Conservation (phyloP, 1,284 basidiomycete species). For the Inonotus obliquus region DNA sequence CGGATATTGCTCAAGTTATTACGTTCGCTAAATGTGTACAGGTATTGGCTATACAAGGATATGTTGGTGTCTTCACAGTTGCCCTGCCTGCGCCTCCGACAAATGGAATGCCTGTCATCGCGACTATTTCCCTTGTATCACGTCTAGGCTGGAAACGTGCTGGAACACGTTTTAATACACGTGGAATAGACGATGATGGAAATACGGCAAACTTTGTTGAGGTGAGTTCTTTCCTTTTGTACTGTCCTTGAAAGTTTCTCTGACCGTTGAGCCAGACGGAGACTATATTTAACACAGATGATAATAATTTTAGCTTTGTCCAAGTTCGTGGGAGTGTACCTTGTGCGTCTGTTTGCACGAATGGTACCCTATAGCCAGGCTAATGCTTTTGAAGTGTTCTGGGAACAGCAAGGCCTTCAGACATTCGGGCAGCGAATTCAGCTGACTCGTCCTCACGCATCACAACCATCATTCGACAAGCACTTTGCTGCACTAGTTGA, state of each 20-base stretch:
- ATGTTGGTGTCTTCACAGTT: conserved; percentile 70
- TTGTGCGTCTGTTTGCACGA: conserved; percentile 46
- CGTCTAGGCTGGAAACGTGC: conserved; percentile 93
- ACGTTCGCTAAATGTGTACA: conserved; percentile 28
- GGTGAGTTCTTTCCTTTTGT: conserved; percentile 37
- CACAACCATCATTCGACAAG: conserved; percentile 93
- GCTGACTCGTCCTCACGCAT: conserved; percentile 91
- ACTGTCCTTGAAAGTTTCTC: conserved; percentile 15
- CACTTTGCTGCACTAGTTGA: conserved; percentile 86
- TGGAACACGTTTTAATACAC: conserved; percentile 95
- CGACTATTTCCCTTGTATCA: conserved; percentile 76
- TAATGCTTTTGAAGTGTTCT: conserved; percentile 65
- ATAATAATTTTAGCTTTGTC: conserved; percentile 83
- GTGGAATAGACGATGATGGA: conserved; percentile 97
- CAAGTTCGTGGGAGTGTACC: conserved; percentile 95
- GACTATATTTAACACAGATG: conserved; percentile 81
- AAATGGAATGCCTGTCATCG: conserved; percentile 59
- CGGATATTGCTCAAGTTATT: conserved; percentile 28
- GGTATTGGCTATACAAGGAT: conserved; percentile 94
- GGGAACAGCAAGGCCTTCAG: conserved; percentile 94
- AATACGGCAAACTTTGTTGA: conserved; percentile 98
- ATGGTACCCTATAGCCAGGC: background rate
- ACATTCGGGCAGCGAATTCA: conserved; percentile 90
- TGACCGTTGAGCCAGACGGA: conserved; percentile 63
- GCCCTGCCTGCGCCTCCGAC: conserved; percentile 70